These are phyloP conservation scores for Pseudopyricularia cyperi DNA, from an alignment of 2,329 filamentous ascomycete genomes.

Conservation along the genomic window DNA sequence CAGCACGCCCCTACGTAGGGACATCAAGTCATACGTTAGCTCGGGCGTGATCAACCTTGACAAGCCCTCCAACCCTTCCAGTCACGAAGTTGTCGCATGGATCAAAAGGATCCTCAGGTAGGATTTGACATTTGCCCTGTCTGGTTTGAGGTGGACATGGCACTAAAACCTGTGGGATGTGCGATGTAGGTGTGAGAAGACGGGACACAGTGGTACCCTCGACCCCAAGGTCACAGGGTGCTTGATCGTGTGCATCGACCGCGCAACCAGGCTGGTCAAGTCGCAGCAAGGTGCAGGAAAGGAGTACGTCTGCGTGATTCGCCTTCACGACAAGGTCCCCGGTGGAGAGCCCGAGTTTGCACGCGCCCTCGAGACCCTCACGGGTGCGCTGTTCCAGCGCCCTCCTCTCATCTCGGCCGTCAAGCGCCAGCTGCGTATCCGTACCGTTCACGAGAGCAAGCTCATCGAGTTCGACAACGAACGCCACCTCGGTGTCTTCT, in stretches of 20 bases:
- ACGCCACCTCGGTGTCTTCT: conserved; percentile 93
- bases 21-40: conserved; percentile 93
- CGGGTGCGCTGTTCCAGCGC: conserved; percentile 91
- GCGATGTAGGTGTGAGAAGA: conserved; percentile 70
- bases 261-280: conserved; percentile 94
- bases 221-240: conserved; percentile 78
- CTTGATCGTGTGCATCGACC: conserved; percentile 54
- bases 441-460: conserved; percentile 96
- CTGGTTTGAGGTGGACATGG: background rate
- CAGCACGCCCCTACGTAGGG: conserved; percentile 80
- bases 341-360: conserved; percentile 89
- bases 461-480: conserved; percentile 97
- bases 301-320: conserved; percentile 93
- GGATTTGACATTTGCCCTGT: conserved; percentile 6
- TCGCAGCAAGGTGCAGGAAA: conserved; percentile 98
- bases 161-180: background rate
- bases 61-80: conserved; percentile 94
- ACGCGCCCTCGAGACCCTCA: conserved; percentile 87
- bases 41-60: conserved; percentile 97
- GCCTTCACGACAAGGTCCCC: conserved; percentile 88
- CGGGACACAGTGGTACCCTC: conserved; percentile 93
- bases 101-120: conserved; percentile 94
- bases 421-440: conserved; percentile 95
- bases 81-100: conserved; percentile 98
- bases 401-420: conserved; percentile 96